Conservation (phyloP, 768 basidiomycete species). For the Trichaptum fuscoviolaceum region DNA sequence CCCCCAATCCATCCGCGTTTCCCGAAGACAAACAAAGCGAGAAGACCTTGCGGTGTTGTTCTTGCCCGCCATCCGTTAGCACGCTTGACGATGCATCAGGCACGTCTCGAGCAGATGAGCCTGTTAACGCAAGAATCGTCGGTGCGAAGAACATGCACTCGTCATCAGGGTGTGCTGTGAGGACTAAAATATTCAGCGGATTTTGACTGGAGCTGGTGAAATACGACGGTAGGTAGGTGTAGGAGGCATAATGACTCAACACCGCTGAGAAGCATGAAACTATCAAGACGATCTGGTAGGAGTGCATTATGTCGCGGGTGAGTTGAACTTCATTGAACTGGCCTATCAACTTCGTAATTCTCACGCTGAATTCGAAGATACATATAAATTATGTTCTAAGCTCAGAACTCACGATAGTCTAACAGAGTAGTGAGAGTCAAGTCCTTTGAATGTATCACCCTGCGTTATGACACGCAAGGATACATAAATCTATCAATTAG, state of each 20-base stretch:
- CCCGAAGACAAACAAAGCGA: constrained; percentile 77
- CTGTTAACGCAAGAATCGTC: constrained; percentile 55
- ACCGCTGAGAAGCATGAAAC: not conserved
- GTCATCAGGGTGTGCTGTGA: constrained; percentile 95
- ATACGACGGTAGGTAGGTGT: not conserved
- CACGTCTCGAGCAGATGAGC: not conserved
- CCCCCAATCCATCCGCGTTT: constrained; percentile 74
- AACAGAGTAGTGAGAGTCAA: no score
- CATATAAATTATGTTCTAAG: no score
- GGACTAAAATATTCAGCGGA: constrained; percentile 40
- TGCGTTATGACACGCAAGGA: no score
- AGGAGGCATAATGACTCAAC: not conserved
- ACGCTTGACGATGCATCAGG: not conserved
- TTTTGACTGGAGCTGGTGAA: not conserved
- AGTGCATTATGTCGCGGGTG: no score
- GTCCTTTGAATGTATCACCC: no score
- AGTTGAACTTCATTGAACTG: no score
- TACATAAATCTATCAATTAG: no score
- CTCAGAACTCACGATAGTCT: no score
- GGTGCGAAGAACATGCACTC: constrained; percentile 94
- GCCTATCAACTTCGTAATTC: no score
- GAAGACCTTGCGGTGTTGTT: constrained; percentile 34
- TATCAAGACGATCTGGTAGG: not conserved
- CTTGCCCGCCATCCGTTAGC: constrained; percentile 10
- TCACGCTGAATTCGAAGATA: no score